Evolutionary conservation across 2,329 filamentous ascomycete genomes (phyloP).

Genomic region (Trichoderma atroviride): DNA sequence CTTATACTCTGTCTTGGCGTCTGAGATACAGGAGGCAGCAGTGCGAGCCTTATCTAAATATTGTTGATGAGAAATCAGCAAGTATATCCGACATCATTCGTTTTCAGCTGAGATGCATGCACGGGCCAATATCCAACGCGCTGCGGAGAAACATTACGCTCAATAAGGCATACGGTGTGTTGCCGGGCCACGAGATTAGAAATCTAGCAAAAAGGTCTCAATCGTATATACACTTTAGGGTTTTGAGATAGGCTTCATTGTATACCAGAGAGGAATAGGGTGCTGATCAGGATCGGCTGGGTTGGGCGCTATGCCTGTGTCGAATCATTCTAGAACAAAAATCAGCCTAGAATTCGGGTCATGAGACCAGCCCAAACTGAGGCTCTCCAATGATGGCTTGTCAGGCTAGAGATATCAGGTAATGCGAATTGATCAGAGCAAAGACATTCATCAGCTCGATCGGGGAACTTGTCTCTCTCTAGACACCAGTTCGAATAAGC

Average conservation of each 20-base stretch:
- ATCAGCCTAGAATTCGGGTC: not conserved
- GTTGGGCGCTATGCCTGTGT: not conserved
- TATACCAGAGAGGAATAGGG: not conserved
- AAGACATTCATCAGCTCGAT: not conserved
- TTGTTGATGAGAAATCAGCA: not conserved
- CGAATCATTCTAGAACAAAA: constrained; percentile 6
- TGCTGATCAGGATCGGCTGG: not conserved
- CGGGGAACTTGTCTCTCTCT: not conserved
- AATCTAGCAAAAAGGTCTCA: not conserved
- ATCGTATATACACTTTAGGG: not conserved
- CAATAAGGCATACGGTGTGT: not conserved
- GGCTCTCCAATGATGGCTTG: not conserved
- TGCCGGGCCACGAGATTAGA: not conserved
- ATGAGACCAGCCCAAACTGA: not conserved
- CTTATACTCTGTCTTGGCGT: not conserved
- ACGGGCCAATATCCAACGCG: not conserved
- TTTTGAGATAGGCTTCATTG: not conserved
- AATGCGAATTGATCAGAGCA: not conserved
- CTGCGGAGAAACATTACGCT: not conserved
- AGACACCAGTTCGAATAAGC: not conserved
- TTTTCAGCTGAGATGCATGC: not conserved
- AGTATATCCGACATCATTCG: not conserved
- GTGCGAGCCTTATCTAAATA: not conserved
- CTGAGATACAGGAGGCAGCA: not conserved
- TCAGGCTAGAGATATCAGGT: not conserved